These are phyloP conservation scores for Penicillium canescens DNA, from an alignment of 495 filamentous ascomycete species.

Conservation along the genomic window DNA sequence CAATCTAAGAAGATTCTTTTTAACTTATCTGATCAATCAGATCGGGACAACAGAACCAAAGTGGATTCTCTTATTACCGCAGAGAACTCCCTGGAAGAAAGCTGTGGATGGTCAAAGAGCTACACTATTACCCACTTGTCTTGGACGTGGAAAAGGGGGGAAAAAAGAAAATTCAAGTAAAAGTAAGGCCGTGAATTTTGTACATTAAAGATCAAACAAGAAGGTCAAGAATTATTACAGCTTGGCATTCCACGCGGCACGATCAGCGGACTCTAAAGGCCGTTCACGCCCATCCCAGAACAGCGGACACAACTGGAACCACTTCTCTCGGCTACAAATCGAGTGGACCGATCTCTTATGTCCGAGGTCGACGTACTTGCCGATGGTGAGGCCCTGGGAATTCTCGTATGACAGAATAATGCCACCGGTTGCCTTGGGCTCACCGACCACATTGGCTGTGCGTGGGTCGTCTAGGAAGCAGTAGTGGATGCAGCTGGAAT, in stretches of 20 bases:
- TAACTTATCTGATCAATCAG: too few species aligned
- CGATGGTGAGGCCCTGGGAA: constrained; percentile 62
- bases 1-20: too few species aligned
- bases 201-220: background rate
- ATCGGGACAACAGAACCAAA: background rate
- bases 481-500: constrained; percentile 68
- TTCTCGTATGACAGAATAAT: constrained; percentile 67
- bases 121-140: background rate
- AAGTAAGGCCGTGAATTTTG: background rate
- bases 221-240: constrained; percentile 21
- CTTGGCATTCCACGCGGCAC: constrained; percentile 51
- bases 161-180: background rate
- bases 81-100: background rate
- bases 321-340: constrained; percentile 60
- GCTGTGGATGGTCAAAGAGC: background rate
- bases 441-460: constrained; percentile 61
- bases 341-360: constrained; percentile 67
- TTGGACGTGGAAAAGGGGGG: background rate
- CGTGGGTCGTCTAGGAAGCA: constrained; percentile 69
- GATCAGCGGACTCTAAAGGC: constrained; percentile 46
- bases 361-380: constrained; percentile 65
- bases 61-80: background rate
- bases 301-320: constrained; percentile 67
- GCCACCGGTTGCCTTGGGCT: constrained; percentile 60
- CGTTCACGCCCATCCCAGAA: constrained; percentile 47